Percentiles rank a stretch among this genome's conserved stretches.
Evolutionary conservation across 192 early-diverging fungal species (phyloP).

Genomic region (Coemansia sp.): DNA sequence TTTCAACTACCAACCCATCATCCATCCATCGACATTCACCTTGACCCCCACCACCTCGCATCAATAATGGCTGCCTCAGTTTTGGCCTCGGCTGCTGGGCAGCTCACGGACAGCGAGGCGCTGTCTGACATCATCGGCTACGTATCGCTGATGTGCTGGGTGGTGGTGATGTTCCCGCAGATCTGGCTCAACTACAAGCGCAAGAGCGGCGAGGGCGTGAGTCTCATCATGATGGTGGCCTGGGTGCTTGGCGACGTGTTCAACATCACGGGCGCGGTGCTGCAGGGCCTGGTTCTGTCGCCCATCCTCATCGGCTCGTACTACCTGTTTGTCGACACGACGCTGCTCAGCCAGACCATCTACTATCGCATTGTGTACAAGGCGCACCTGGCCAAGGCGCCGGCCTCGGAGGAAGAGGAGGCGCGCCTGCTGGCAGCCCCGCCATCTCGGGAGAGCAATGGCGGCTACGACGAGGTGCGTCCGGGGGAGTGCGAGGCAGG

Average conservation of each 20-base stretch:
- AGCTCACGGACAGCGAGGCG: not conserved
- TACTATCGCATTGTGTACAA: constrained; percentile 56
- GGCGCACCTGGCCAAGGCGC: constrained; percentile 21
- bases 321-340: constrained; percentile 68
- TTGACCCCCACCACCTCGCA: too few species aligned
- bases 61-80: constrained; percentile 2
- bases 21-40: too few species aligned
- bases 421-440: not conserved
- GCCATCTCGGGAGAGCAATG: not conserved
- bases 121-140: constrained; percentile 53
- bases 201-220: constrained; percentile 73
- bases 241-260: constrained; percentile 80
- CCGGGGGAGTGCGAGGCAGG: not conserved
- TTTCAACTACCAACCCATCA: too few species aligned
- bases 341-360: constrained; percentile 61
- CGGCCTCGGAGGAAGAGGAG: not conserved
- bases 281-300: constrained; percentile 67
- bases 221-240: constrained; percentile 64
- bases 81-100: too few species aligned
- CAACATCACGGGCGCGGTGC: constrained; percentile 66
- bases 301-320: constrained; percentile 69
- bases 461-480: not conserved
- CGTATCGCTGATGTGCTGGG: constrained; percentile 70
- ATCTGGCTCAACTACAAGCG: constrained; percentile 73
- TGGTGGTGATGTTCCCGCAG: constrained; percentile 81